Evolutionary conservation across 495 filamentous ascomycete genomes (phyloP).

Genomic region (Aspergillus heteromorphus): DNA sequence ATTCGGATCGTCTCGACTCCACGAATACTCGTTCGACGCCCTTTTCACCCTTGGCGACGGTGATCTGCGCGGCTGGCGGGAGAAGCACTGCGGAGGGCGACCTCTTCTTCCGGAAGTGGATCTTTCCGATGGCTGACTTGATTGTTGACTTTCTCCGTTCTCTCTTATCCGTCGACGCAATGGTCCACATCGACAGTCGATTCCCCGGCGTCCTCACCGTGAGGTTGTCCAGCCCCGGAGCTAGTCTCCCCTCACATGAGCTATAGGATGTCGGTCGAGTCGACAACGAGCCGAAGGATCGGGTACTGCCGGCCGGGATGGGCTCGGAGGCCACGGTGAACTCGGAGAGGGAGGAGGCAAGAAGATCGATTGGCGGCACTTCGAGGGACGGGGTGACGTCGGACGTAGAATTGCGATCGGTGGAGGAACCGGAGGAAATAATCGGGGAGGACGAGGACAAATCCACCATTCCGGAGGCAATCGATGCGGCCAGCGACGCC

Average conservation of each 20-base stretch:
- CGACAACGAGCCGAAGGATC: constrained; percentile 38
- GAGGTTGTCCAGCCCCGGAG: constrained; percentile 4
- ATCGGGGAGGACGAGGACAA: constrained; percentile 33
- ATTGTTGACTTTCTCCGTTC: constrained; percentile 32
- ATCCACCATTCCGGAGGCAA: constrained; percentile 35
- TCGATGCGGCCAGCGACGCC: constrained; percentile 37
- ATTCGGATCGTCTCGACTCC: constrained; percentile 17
- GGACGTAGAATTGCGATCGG: constrained; percentile 31
- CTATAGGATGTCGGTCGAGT: constrained; percentile 41
- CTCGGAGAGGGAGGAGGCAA: constrained; percentile 33
- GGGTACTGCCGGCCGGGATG: constrained; percentile 31
- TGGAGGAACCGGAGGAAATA: constrained; percentile 35
- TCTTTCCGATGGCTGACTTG: constrained; percentile 35
- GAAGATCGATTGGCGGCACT: constrained; percentile 25
- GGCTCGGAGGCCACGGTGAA: constrained; percentile 33
- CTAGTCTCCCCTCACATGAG: constrained; percentile 31
- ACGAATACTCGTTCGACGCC: constrained; percentile 28
- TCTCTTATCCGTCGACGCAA: constrained; percentile 28
- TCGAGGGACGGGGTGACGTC: constrained; percentile 28
- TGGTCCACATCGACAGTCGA: constrained; percentile 29
- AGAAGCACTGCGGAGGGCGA: constrained; percentile 26
- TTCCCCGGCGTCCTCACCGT: constrained; percentile 9
- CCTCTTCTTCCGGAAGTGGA: constrained; percentile 37
- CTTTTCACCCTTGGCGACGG: constrained; percentile 20
- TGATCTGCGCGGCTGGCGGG: constrained; percentile 28